phyloP scores from a whole-genome alignment of 1,284 basidiomycete genomes.

The Papiliotrema nemorosa region DNA sequence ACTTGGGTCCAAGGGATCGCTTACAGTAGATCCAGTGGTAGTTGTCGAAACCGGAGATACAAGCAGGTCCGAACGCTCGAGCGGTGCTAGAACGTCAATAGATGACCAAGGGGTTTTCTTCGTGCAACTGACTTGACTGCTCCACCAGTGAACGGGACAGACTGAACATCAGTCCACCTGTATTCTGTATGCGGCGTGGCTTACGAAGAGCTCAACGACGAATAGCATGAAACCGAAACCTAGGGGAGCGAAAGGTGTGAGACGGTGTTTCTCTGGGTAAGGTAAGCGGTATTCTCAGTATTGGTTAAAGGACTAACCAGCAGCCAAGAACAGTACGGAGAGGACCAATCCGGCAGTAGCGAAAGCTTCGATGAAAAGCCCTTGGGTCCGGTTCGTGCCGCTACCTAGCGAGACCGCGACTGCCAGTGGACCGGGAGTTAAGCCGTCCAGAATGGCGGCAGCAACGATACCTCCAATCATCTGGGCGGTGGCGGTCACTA shows the following conservation, averaged over 20 bases:
- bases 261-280: conserved; percentile 56
- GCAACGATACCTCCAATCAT: conserved; percentile 39
- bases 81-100: conserved; percentile 58
- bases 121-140: conserved; percentile 43
- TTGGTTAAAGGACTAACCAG: conserved; percentile 50
- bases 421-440: conserved; percentile 60
- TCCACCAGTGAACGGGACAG: conserved; percentile 39
- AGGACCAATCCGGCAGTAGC: conserved; percentile 59
- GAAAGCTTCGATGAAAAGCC: conserved; percentile 70
- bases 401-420: conserved; percentile 53
- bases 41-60: conserved; percentile 58
- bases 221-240: conserved; percentile 69
- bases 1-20: conserved; percentile 45
- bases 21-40: conserved; percentile 59
- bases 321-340: conserved; percentile 55
- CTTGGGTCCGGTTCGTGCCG: conserved; percentile 41
- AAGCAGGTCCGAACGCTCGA: conserved; percentile 69
- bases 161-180: no score
- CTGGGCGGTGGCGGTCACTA: conserved; percentile 61
- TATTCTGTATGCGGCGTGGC: no score
- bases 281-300: no score
- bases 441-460: conserved; percentile 58
- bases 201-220: conserved; percentile 62
- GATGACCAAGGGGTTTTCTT: neutral
- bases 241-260: conserved; percentile 69